phyloP scores from a whole-genome alignment of 2,329 filamentous ascomycete genomes.

The Cryphonectria nitschkei region DNA sequence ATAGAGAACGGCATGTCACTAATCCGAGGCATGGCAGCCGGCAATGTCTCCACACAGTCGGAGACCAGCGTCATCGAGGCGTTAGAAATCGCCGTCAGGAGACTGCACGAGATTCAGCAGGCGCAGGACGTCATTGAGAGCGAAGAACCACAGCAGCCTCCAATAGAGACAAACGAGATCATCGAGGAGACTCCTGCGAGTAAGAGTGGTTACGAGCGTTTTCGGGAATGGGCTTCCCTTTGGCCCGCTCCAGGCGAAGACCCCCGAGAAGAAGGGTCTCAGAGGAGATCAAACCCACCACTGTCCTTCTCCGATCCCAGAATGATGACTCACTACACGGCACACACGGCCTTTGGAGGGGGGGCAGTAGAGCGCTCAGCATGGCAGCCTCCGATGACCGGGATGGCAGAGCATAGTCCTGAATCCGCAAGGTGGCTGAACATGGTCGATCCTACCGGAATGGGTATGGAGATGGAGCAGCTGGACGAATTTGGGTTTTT shows the following conservation, averaged over 20 bases:
- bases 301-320: not conserved
- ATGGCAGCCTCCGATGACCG: not conserved
- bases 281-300: not conserved
- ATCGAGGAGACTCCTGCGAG: conserved; percentile 14
- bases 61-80: conserved; percentile 30
- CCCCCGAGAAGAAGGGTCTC: not conserved
- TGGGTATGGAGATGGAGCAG: conserved; percentile 18
- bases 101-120: conserved; percentile 28
- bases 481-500: conserved; percentile 26
- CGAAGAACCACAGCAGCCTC: not conserved
- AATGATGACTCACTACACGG: not conserved
- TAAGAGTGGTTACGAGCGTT: conserved; percentile 28
- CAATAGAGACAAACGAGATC: not conserved
- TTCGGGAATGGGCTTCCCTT: conserved; percentile 26
- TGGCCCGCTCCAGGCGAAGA: conserved; percentile 16
- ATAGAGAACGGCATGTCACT: conserved; percentile 28
- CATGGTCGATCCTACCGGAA: conserved; percentile 19
- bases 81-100: conserved; percentile 25
- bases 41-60: conserved; percentile 27
- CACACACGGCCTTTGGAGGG: not conserved
- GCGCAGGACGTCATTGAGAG: not conserved
- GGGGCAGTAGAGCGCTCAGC: not conserved
- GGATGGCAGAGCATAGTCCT: conserved; percentile 20
- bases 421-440: conserved; percentile 26
- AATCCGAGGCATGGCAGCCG: conserved; percentile 27